These are phyloP conservation scores for Pichia membranifaciens DNA, from an alignment of 805 yeast species.

Conservation along the genomic window DNA sequence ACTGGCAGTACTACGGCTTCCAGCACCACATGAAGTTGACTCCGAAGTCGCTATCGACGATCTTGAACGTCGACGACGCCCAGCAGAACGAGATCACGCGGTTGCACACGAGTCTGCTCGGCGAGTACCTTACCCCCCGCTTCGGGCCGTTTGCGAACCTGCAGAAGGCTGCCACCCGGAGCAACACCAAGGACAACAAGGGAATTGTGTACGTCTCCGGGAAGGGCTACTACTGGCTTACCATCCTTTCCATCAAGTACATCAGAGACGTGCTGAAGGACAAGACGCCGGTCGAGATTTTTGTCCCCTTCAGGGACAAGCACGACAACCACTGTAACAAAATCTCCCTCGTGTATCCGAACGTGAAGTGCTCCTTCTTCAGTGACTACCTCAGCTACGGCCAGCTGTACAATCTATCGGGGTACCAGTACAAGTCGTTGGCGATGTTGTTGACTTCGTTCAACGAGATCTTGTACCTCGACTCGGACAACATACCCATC, in stretches of 20 bases:
- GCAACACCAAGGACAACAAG: slow-evolving; percentile 14
- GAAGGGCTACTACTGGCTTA: slow-evolving; percentile 26
- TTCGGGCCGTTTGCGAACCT: slow-evolving; percentile 13
- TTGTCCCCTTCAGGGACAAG: slow-evolving; percentile 39
- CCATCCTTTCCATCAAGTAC: slow-evolving; percentile 28
- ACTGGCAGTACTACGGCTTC: slow-evolving; percentile 31
- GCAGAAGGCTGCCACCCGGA: slow-evolving; percentile 8
- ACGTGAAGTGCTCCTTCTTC: slow-evolving; percentile 41
- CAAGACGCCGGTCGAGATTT: slow-evolving; percentile 41
- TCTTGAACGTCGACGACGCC: slow-evolving; percentile 19
- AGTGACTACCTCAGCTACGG: slow-evolving; percentile 26
- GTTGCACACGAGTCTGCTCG: slow-evolving; percentile 19
- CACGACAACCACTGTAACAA: slow-evolving; percentile 41
- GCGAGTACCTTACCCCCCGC: slow-evolving; percentile 15
- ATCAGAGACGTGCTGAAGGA: slow-evolving; percentile 25
- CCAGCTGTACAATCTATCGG: slow-evolving; percentile 19
- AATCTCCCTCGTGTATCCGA: slow-evolving; percentile 31
- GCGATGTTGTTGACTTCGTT: slow-evolving; percentile 39
- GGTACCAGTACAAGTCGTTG: slow-evolving; percentile 19
- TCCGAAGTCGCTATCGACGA: slow-evolving; percentile 17
- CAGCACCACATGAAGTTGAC: slow-evolving; percentile 20
- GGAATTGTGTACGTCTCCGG: slow-evolving; percentile 32
- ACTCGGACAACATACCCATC: slow-evolving; percentile 40
- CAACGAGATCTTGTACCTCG: slow-evolving; percentile 37
- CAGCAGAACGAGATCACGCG: slow-evolving; percentile 24